Base-by-base conservation (phyloP, 2,329 filamentous ascomycete species). In the Aspergillus costaricaensis region DNA sequence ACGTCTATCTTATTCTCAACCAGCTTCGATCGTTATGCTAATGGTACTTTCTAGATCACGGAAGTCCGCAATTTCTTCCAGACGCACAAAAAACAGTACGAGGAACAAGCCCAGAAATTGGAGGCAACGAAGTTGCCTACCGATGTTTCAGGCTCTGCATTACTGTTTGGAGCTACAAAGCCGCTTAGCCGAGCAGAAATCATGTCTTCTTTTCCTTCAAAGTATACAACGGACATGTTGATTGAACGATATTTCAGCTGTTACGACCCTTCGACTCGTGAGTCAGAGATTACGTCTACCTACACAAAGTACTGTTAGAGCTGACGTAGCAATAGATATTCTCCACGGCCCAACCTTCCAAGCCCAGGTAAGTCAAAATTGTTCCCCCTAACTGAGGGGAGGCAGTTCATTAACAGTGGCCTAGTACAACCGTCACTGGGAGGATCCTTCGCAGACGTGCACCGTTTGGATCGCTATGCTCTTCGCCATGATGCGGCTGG, bases 21-120 rank as follows among this genome's bases (percentile, higher is more conserved):
- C 21, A 27, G 10, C 7, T 32, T 19, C n/a, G 38, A 48, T 63
- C 23, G 47, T 39, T 52, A 6, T 47, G 54, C 30, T 66, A 62
- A 65, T 17, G 51, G 6, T 50, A n/a, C 21, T 8, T 5, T 38
- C 27, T 57, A 89, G 84, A 95, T 99, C 65, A 83, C 91, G 9
- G 95, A 99, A 79, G 94, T 99, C 25, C 96, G 94, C 73, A 93
- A 89, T 67, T 97, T 95, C 78, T 98, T 96, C 70, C 79, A 80
- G 17, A 86, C 84, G 38, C 92, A 97, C 77, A 96, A 95, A 75
- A 93, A 95, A 72, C 92, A 97, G 66, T 83, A 94, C 61, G 91
- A 96, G 72, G 88, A 88, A 60, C 92, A 93, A 68, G 87, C 91
- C 67, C 87, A 91, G 68, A 89, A 87, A 68, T 87, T 96, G 55